Evolutionary conservation across 345 rosid genomes (phyloP), one percentile per base, ranked within the genome.

Genomic region (Eucalyptus regnans): DNA sequence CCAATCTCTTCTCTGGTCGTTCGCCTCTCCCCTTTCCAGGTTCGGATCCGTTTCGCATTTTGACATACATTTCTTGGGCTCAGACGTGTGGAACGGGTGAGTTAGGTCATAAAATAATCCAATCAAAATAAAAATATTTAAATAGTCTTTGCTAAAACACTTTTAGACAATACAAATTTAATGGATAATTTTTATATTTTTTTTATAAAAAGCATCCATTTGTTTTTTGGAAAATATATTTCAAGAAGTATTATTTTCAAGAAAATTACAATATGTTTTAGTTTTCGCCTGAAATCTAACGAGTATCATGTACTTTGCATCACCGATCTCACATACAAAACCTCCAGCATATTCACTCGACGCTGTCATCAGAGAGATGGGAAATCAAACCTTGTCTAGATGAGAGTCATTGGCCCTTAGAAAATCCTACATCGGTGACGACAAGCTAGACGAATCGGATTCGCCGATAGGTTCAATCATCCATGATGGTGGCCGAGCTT

Each of bases 401-500:
- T 90, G 93, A 48, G 91, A 93, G 88, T 93, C 95, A 91, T 88
- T 95, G 1, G 90, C 93, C 89, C 95, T 93, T 68, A 93, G 89
- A 89, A 96, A 96, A 90, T 92, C 97, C 12, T 95, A 95, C 89
- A 93, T 95, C 1, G 94, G 98, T 10, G 98, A 97, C 31, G 98
- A 96, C 49, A 98, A 96, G 92, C 95, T 96, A 15, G 97, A 95
- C 50, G 97, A 96, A 90, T 90, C 94, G 89, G 97, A 96, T 91
- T 93, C 96, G 11, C 95, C 96, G 6, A 68, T 95, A 50, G 91
- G 92, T 87, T 93, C 98, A 4, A 92, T 96, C 86, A 27, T 91
- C 54, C 86, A 90, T 8, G 94, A 93, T 84, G 93, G 92, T 88
- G 81, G 90, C 86, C 87, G 71, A 64, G 88, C 88, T 91, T 92